Conservation (phyloP, 768 basidiomycete species). For the Collybiopsis luxurians region DNA sequence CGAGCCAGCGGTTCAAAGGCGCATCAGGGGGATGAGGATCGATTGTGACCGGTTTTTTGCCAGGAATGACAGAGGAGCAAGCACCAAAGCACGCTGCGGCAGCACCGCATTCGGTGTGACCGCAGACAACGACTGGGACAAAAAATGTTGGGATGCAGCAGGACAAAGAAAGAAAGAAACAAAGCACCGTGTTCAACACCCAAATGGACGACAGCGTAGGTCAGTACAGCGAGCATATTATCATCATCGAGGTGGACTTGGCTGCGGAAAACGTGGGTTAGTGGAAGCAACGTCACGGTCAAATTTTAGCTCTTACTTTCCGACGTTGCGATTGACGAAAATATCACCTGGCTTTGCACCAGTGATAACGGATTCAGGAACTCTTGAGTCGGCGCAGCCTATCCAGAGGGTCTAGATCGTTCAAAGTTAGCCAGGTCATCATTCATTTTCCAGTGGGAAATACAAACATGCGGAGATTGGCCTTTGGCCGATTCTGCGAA, state of each 20-base stretch:
- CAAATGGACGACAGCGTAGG: conserved; percentile 68
- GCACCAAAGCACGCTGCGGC: conserved; percentile 51
- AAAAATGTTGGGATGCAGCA: conserved; percentile 28
- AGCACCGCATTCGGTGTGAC: conserved; percentile 84
- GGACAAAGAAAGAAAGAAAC: conserved; percentile 21
- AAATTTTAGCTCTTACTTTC: conserved; percentile 54
- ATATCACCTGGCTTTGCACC: conserved; percentile 73
- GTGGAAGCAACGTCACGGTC: neutral
- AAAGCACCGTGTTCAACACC: conserved; percentile 76
- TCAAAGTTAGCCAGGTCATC: neutral
- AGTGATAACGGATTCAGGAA: conserved; percentile 75
- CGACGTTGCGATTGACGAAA: conserved; percentile 85
- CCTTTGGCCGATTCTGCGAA: conserved; percentile 59
- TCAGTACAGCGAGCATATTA: conserved; percentile 67
- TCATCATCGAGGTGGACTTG: conserved; percentile 74
- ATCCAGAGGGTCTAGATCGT: conserved; percentile 65
- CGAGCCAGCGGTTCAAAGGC: conserved; percentile 69
- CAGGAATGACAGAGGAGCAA: conserved; percentile 26
- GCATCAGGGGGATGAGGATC: conserved; percentile 34
- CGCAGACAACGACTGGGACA: conserved; percentile 69
- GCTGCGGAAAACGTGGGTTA: conserved; percentile 32
- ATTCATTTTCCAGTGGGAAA: no score
- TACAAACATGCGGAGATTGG: conserved; percentile 62
- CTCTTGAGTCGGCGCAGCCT: conserved; percentile 82
- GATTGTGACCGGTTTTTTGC: conserved; percentile 30